Evolutionary conservation across 768 basidiomycete genomes (phyloP).

Genomic region (Punctularia strigosozonata): DNA sequence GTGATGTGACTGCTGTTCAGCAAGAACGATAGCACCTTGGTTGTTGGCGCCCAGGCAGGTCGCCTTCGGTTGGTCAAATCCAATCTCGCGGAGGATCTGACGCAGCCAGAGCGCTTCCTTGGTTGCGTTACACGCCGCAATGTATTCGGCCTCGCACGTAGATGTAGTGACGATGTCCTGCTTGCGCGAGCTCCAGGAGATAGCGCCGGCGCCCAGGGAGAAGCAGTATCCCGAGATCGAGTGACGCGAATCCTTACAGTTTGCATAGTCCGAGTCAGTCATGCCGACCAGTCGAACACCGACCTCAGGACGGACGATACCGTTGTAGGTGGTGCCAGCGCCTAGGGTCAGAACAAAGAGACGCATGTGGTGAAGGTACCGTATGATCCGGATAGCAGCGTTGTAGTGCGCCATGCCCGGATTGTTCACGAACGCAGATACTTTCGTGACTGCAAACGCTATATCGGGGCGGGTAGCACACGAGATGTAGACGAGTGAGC

Average conservation of each 20-base stretch:
- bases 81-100: conserved; percentile 10
- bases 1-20: conserved; percentile 16
- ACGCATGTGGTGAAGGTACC: no score
- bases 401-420: conserved; percentile 23
- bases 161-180: no score
- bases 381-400: conserved; percentile 24
- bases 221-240: no score
- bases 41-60: conserved; percentile 99
- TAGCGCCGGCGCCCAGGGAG: no score
- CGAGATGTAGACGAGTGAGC: conserved; percentile 22
- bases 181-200: no score
- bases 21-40: conserved; percentile 17
- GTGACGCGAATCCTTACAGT: no score
- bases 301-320: no score
- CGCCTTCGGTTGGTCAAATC: conserved; percentile 47
- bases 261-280: no score
- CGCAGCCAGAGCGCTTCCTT: conserved; percentile 26
- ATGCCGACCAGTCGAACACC: no score
- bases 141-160: no score
- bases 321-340: no score
- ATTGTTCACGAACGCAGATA: conserved; percentile 22
- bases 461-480: conserved; percentile 27
- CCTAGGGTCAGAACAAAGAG: no score
- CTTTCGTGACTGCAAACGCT: conserved; percentile 18
- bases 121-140: conserved; percentile 20